Conservation (phyloP, 1,284 basidiomycete species). For the Cryptococcus sp. region DNA sequence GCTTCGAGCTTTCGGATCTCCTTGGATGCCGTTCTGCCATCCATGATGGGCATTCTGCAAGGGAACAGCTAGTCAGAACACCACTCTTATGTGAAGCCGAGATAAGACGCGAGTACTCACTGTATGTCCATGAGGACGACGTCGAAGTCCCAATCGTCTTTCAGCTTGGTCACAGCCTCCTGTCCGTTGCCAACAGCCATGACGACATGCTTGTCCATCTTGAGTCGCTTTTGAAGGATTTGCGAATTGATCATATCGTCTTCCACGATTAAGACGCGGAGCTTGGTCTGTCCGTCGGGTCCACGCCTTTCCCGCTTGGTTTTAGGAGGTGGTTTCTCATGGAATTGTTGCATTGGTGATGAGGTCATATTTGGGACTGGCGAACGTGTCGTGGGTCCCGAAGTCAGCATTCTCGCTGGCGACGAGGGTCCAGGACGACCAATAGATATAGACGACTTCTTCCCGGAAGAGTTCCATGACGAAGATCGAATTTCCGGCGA, state of each 20-base stretch:
- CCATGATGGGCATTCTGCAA: conserved; percentile 75
- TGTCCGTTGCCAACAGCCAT: conserved; percentile 73
- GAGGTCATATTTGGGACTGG: not conserved
- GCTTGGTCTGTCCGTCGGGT: conserved; percentile 30
- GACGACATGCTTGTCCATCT: conserved; percentile 68
- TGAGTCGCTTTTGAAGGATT: conserved; percentile 70
- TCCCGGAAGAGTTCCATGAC: not conserved
- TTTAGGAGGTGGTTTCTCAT: not conserved
- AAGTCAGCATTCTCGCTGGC: not conserved
- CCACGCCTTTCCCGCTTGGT: conserved; percentile 11
- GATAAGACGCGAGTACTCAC: conserved; percentile 54
- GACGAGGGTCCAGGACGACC: not conserved
- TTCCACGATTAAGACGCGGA: conserved; percentile 73
- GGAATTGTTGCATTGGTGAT: not conserved
- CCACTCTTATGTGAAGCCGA: not conserved
- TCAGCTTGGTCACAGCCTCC: conserved; percentile 68
- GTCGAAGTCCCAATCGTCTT: conserved; percentile 64
- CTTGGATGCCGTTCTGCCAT: conserved; percentile 72
- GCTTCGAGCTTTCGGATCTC: conserved; percentile 67
- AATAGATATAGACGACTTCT: not conserved
- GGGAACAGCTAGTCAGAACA: conserved; percentile 2
- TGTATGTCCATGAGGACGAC: conserved; percentile 82
- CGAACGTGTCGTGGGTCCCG: not conserved
- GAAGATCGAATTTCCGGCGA: conserved; percentile 5
- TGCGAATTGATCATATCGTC: conserved; percentile 72